These are phyloP conservation scores for Colletotrichum musicola DNA, from an alignment of 2,329 filamentous ascomycete genomes.

Conservation along the genomic window DNA sequence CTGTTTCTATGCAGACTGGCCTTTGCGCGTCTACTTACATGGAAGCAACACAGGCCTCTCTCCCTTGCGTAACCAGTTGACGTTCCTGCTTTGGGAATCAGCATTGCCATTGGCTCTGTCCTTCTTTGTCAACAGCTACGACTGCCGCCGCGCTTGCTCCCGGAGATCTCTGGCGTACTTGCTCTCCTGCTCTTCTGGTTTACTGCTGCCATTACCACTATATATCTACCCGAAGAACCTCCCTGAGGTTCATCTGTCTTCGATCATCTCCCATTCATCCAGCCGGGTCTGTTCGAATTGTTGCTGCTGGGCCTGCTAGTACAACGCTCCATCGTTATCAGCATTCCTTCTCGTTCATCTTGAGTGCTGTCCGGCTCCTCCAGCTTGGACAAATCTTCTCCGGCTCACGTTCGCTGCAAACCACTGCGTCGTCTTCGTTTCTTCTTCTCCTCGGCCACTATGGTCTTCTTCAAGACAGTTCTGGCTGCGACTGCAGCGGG, in stretches of 20 bases:
- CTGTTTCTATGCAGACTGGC: not conserved
- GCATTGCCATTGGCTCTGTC: not conserved
- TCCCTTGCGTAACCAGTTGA: constrained; percentile 1
- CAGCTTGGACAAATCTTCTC: not conserved
- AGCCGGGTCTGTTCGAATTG: not conserved
- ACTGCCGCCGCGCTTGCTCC: not conserved
- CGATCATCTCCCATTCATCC: constrained; percentile 5
- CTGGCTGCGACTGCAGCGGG: constrained; percentile 41
- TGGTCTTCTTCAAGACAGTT: constrained; percentile 24
- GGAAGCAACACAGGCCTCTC: not conserved
- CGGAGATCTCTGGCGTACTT: constrained; percentile 1
- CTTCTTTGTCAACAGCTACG: not conserved
- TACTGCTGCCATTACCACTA: not conserved
- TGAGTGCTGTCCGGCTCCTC: not conserved
- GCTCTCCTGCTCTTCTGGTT: not conserved
- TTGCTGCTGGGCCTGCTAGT: not conserved
- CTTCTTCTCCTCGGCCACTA: not conserved
- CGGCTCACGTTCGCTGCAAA: not conserved
- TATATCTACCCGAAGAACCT: constrained; percentile 19
- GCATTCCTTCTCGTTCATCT: not conserved
- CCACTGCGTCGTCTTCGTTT: not conserved
- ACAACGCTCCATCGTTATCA: not conserved
- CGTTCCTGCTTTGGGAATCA: not conserved
- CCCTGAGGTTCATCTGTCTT: not conserved
- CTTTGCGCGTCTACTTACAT: not conserved